A percentile compares a stretch with the other conserved stretches of the same genome.
Evolutionary conservation across 768 basidiomycete species (phyloP).

Genomic region (Phanerochaete sordida): DNA sequence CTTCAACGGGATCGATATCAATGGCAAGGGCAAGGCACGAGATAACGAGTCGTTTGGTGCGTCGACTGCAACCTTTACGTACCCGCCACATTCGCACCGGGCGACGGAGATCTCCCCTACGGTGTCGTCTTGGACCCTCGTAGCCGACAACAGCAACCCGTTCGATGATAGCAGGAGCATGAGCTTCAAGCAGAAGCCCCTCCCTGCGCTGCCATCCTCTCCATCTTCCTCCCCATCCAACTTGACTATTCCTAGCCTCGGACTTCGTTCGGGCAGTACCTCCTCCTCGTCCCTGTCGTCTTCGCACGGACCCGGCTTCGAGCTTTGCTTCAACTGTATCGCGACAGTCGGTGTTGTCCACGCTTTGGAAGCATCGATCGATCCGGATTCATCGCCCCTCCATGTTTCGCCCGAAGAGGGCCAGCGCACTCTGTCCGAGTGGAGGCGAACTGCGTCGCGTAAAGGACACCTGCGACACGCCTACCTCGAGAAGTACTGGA

Average conservation of each 20-base stretch:
- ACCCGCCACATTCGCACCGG: constrained; percentile 10
- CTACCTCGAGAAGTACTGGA: constrained; percentile 86
- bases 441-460: constrained; percentile 63
- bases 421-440: constrained; percentile 47
- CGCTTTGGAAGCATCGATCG: constrained; percentile 57
- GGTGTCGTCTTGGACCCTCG: constrained; percentile 23
- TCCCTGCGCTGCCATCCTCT: constrained; percentile 38
- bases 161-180: constrained; percentile 4
- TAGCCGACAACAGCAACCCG: constrained; percentile 11
- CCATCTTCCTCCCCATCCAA: constrained; percentile 16
- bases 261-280: neutral
- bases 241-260: constrained; percentile 12
- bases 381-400: constrained; percentile 44
- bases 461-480: constrained; percentile 77
- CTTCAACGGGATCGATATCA: constrained; percentile 13
- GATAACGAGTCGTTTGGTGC: constrained; percentile 26
- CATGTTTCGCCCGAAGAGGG: constrained; percentile 50
- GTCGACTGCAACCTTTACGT: constrained; percentile 10
- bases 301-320: constrained; percentile 53
- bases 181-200: constrained; percentile 34
- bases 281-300: neutral
- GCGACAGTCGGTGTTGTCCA: constrained; percentile 76
- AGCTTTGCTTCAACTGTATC: constrained; percentile 81
- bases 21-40: constrained; percentile 50
- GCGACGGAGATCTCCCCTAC: constrained; percentile 16